Evolutionary conservation across 148 eudicot genomes (phyloP), one percentile per base, ranked within the genome.

Genomic region (Vaccinium macrocarpon): DNA sequence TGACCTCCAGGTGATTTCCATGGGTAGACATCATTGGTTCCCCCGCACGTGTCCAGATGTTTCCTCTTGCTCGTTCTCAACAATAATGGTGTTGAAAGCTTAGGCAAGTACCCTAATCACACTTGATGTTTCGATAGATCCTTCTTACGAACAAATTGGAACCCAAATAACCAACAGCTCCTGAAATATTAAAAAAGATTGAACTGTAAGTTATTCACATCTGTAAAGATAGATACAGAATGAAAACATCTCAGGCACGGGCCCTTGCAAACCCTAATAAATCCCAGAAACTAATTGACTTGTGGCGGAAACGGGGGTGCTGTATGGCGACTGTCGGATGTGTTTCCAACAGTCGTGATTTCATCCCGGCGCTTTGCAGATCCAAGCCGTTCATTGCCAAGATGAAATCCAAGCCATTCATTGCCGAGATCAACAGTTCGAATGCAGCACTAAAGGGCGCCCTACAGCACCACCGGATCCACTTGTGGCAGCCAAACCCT

Each of bases 131-230:
- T 52, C 88, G 57, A 84, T 89, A 89, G 55, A 89, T 89, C 83
- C 91, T 87, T 82, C 91, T 87, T 49, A 89, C 91, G 29, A 89
- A 89, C 49, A 89, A 85, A 85, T 87, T 89, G 25, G 91, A 89
- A 14, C 91, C 91, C 84, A 89, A 73, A 64, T 81, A 84, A 78
- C 91, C 91, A 82, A 89, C 91, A 81, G 91, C 91, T 14, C 91
- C 91, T 89, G 89, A 52, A 82, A 81, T 57, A 57, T 46, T 23
- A 53, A 35, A 12, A 53, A 21, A 79, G 53, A 5, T 29, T 16
- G 5, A 50, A 5, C 50, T 51, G 38, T 42, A 70, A 84, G 82
- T 59, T 80, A 57, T 19, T 38, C 4, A 29, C 21, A 29, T 14
- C 4, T 3, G 5, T 7, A 53, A 19, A 15, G 12, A 12, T 53